Evolutionary conservation across 2,329 filamentous ascomycete genomes (phyloP), one percentile per base, ranked within the genome.

Genomic region (Zelopaecilomyces penicillatus): DNA sequence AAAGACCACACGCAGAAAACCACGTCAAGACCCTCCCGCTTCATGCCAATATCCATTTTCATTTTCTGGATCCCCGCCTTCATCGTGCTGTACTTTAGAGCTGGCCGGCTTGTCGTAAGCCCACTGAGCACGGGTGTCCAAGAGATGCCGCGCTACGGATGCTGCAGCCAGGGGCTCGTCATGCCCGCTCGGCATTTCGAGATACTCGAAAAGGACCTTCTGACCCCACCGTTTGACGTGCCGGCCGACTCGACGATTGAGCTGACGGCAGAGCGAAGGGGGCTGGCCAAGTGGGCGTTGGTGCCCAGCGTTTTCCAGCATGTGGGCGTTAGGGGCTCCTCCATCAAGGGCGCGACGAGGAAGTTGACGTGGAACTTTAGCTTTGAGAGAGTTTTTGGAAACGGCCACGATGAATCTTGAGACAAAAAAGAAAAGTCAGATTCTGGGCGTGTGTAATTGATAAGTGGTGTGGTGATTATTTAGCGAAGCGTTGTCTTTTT

Each of bases 131-230:
- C 29, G 4, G 60, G 60, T 1, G 51, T 65, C 5, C 54, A 54
- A 1, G 55, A 63, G 49, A 65, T 65, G 62, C 53, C 59, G 1
- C 51, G 49, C 7, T 63, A 64, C 32, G 62, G 62, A 6, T 65
- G 62, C 33, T 65, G 62, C 37, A 58, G 62, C 5, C 62, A 65
- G 43, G 62, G 62, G 0, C 50, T 65, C 3, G 54, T 62, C 2
- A 62, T 63, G 33, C 56, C 62, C 4, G 46, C 47, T 3, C 53
- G 52, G 11, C 52, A 63, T 10, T 44, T 63, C 2, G 39, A 42
- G 9, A 39, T 35, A 4, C 34, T 64, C 9, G 50, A 53, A 35
- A 28, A 35, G 2, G 41, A 37, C 8, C 34, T 62, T 2, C 33
- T 48, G 9, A 36, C 50, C 29, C 48, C 55, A 0, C 50, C 58